These are phyloP conservation scores for Pelargonium australe DNA, from an alignment of 441 rosid species.

Conservation along the genomic window DNA sequence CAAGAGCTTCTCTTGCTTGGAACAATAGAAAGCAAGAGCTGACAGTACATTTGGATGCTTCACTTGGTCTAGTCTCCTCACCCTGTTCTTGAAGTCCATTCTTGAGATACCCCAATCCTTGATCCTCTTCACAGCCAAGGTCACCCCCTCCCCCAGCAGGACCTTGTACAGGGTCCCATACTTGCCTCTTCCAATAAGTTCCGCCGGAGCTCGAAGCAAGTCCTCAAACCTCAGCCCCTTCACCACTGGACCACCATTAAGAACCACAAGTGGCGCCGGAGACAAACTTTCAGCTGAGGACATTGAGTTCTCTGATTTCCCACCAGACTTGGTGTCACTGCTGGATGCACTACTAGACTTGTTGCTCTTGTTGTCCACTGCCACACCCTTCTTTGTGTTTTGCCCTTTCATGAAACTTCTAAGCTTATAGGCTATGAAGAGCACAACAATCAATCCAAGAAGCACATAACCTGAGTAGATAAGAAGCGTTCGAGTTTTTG, in stretches of 20 bases:
- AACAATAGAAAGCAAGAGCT: conserved; percentile 48
- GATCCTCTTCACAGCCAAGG: conserved; percentile 50
- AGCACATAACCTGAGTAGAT: conserved; percentile 44
- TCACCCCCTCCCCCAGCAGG: conserved; percentile 26
- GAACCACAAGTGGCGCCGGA: conserved; percentile 37
- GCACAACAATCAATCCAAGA: conserved; percentile 27
- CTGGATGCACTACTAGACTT: conserved; percentile 19
- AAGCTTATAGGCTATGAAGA: conserved; percentile 27
- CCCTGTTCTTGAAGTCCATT: conserved; percentile 38
- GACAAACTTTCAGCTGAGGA: conserved; percentile 31
- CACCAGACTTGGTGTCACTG: conserved; percentile 22
- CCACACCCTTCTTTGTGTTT: conserved; percentile 15
- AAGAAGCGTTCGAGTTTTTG: conserved; percentile 26
- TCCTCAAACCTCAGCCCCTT: conserved; percentile 44
- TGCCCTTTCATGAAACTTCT: conserved; percentile 20
- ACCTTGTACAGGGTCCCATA: conserved; percentile 60
- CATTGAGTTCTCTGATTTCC: conserved; percentile 42
- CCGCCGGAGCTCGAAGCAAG: conserved; percentile 57
- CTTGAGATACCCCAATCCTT: conserved; percentile 32
- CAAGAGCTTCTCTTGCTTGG: conserved; percentile 53
- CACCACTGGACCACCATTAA: conserved; percentile 26
- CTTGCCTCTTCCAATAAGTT: conserved; percentile 50
- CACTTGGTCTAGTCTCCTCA: conserved; percentile 36
- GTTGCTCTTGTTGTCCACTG: conserved; percentile 13
- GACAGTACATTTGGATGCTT: conserved; percentile 43